Percentiles rank a stretch among this genome's conserved stretches.
Evolutionary conservation across 2,329 filamentous ascomycete genomes (phyloP).

Genomic region (Aspergillus bombycis): DNA sequence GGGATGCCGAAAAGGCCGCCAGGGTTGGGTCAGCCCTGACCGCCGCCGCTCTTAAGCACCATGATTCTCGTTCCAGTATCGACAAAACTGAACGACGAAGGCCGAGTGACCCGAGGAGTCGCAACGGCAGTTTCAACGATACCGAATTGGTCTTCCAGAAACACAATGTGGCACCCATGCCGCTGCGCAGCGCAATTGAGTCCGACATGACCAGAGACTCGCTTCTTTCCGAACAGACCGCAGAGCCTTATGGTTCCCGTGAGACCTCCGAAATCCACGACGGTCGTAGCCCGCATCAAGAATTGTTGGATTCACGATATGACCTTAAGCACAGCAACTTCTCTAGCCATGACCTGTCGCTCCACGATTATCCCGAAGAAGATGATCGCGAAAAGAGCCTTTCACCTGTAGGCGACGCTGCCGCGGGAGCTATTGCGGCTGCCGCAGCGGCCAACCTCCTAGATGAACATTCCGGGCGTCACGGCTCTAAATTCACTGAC

Average conservation of each 20-base stretch:
- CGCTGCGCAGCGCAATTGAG: conserved; percentile 80
- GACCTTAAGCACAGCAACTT: conserved; percentile 66
- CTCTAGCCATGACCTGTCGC: conserved; percentile 55
- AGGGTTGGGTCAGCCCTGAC: conserved; percentile 62
- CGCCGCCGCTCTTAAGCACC: conserved; percentile 64
- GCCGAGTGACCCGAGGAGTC: conserved; percentile 35
- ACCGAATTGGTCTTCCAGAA: conserved; percentile 57
- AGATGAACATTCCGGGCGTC: conserved; percentile 51
- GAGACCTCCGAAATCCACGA: conserved; percentile 65
- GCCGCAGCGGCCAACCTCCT: conserved; percentile 43
- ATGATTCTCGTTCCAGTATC: conserved; percentile 65
- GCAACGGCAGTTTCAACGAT: conserved; percentile 55
- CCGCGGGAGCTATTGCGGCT: conserved; percentile 43
- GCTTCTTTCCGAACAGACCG: conserved; percentile 79
- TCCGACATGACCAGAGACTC: conserved; percentile 89
- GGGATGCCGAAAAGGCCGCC: conserved; percentile 59
- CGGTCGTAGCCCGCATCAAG: conserved; percentile 64
- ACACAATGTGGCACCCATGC: conserved; percentile 76
- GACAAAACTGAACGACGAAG: conserved; percentile 48
- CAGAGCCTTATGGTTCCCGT: conserved; percentile 70
- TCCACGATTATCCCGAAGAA: conserved; percentile 48
- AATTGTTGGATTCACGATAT: conserved; percentile 50
- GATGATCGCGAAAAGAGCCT: conserved; percentile 46
- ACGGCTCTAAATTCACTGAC: conserved; percentile 56
- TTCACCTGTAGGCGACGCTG: conserved; percentile 35